A percentile compares a stretch with the other conserved stretches of the same genome.
Conservation (phyloP, 2,329 filamentous ascomycete genomes). For the Fusarium sp. region DNA sequence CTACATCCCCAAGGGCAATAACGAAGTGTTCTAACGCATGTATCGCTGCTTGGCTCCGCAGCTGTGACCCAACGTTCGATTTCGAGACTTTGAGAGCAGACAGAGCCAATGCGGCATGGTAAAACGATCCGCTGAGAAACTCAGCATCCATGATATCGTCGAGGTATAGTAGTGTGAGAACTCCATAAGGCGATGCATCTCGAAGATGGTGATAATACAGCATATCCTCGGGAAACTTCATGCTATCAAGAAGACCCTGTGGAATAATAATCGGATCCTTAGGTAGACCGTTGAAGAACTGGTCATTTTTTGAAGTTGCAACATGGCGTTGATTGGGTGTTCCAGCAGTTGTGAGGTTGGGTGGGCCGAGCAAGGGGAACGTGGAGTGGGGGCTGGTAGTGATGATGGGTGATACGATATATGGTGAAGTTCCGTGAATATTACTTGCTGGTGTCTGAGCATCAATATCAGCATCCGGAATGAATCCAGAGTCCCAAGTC, state of each 20-base stretch:
- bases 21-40: conserved; percentile 38
- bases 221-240: conserved; percentile 37
- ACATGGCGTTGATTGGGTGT: not conserved
- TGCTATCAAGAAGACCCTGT: conserved; percentile 15
- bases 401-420: not conserved
- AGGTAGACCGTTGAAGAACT: conserved; percentile 14
- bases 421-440: not conserved
- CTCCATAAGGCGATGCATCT: conserved; percentile 20
- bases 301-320: not conserved
- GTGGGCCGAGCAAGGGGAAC: not conserved
- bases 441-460: not conserved
- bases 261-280: conserved; percentile 23
- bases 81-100: conserved; percentile 34
- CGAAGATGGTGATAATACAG: conserved; percentile 37
- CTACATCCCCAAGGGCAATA: conserved; percentile 18
- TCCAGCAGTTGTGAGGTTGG: not conserved
- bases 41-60: conserved; percentile 9
- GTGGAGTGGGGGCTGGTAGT: not conserved
- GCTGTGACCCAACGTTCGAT: not conserved
- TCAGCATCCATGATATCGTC: conserved; percentile 16
- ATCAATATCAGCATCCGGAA: not conserved
- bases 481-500: not conserved
- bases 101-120: conserved; percentile 29
- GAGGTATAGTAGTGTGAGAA: conserved; percentile 22
- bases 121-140: conserved; percentile 23